These are phyloP conservation scores for Urostyla sp. DNA, from an alignment of 73 alveolate genomes.

Conservation along the genomic window DNA sequence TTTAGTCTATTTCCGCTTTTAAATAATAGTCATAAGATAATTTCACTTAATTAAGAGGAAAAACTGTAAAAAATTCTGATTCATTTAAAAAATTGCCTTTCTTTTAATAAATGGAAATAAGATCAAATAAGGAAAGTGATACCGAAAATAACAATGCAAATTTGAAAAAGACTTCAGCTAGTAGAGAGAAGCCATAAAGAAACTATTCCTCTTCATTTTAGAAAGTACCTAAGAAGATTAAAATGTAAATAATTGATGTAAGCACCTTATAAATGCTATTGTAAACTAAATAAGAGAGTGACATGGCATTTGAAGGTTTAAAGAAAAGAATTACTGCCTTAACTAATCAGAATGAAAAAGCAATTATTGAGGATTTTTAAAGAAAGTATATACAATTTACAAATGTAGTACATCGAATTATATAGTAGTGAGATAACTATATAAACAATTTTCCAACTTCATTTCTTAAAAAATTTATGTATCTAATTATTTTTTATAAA, in stretches of 20 bases:
- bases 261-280: slow-evolving; percentile 2
- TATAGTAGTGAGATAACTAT: too few relatives aligned
- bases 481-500: too few relatives aligned
- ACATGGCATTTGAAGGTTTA: slow-evolving; percentile 14
- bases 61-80: slow-evolving; percentile 4
- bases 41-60: too few relatives aligned
- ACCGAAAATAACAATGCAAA: neutral
- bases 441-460: too few relatives aligned
- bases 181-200: neutral
- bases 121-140: neutral
- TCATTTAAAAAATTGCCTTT: slow-evolving; percentile 5
- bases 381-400: slow-evolving; percentile 26
- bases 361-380: neutral
- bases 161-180: neutral
- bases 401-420: neutral
- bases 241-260: neutral
- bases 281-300: slow-evolving; percentile 24
- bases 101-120: slow-evolving; percentile 6
- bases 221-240: neutral
- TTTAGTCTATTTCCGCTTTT: neutral
- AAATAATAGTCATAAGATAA: too few relatives aligned
- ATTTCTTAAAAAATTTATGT: too few relatives aligned
- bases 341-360: neutral
- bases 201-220: neutral
- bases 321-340: slow-evolving; percentile 31